phyloP scores from a whole-genome alignment of 805 yeast species.

The Candida orba region DNA sequence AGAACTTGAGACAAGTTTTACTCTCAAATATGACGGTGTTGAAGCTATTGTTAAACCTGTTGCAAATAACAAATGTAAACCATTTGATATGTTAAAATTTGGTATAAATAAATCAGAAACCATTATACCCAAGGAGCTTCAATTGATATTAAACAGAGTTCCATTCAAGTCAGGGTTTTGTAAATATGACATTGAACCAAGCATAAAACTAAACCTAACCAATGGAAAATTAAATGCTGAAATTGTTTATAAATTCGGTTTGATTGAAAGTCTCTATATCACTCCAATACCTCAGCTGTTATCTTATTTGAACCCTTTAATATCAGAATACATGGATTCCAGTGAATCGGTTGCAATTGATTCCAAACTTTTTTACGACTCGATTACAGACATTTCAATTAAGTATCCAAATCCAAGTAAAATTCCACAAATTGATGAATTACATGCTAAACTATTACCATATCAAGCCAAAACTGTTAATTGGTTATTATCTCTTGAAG shows the following conservation, averaged over 20 bases:
- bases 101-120: neutral
- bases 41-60: neutral
- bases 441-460: constrained; percentile 35
- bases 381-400: constrained; percentile 40
- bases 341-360: constrained; percentile 7
- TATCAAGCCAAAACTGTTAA: constrained; percentile 49
- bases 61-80: neutral
- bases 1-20: neutral
- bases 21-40: neutral
- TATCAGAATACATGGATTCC: neutral
- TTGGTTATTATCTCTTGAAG: constrained; percentile 52
- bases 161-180: neutral
- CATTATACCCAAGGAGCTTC: no score
- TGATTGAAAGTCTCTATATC: neutral
- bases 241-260: neutral
- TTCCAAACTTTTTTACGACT: constrained; percentile 40
- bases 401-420: constrained; percentile 9
- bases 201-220: neutral
- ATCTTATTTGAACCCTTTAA: neutral
- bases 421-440: constrained; percentile 31
- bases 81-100: neutral
- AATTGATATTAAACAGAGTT: no score
- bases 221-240: neutral
- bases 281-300: neutral
- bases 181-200: neutral